These are phyloP conservation scores for Suillus discolor DNA, from an alignment of 768 basidiomycete genomes.

Conservation along the genomic window DNA sequence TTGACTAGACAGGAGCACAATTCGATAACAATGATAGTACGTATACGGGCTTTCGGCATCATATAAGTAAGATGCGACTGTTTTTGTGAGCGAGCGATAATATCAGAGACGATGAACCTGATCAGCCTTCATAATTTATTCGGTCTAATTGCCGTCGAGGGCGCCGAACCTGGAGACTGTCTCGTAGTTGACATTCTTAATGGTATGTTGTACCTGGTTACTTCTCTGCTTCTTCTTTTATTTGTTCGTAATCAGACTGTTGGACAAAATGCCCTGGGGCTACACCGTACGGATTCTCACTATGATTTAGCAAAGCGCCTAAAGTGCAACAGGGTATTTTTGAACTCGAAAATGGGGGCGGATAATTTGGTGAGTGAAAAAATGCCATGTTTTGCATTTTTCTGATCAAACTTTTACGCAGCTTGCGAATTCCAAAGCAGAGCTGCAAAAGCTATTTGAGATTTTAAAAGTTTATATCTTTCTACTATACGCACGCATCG, in stretches of 20 bases:
- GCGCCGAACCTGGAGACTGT: slow-evolving; percentile 78
- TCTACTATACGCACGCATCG: background rate
- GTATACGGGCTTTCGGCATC: slow-evolving; percentile 18
- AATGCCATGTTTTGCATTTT: background rate
- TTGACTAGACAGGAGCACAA: slow-evolving; percentile 80
- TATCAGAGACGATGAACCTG: slow-evolving; percentile 61
- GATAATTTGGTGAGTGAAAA: slow-evolving; percentile 55
- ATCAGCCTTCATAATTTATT: slow-evolving; percentile 71
- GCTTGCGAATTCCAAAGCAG: slow-evolving; percentile 60
- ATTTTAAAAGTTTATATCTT: too few species aligned
- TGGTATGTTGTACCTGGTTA: slow-evolving; percentile 35
- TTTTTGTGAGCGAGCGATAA: slow-evolving; percentile 59
- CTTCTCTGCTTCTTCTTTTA: background rate
- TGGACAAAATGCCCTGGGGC: slow-evolving; percentile 81
- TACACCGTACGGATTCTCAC: slow-evolving; percentile 53
- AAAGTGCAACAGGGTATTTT: slow-evolving; percentile 60
- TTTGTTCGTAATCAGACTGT: slow-evolving; percentile 51
- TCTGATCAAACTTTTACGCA: slow-evolving; percentile 22
- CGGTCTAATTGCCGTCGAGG: slow-evolving; percentile 74
- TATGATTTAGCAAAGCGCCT: background rate
- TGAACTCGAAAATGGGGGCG: slow-evolving; percentile 74
- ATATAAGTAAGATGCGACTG: background rate
- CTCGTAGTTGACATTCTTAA: slow-evolving; percentile 80
- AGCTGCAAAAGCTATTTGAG: too few species aligned
- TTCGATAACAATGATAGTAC: slow-evolving; percentile 75